Base-by-base conservation (phyloP, 1,139 yeast species). In the Candida sanyaensis region DNA sequence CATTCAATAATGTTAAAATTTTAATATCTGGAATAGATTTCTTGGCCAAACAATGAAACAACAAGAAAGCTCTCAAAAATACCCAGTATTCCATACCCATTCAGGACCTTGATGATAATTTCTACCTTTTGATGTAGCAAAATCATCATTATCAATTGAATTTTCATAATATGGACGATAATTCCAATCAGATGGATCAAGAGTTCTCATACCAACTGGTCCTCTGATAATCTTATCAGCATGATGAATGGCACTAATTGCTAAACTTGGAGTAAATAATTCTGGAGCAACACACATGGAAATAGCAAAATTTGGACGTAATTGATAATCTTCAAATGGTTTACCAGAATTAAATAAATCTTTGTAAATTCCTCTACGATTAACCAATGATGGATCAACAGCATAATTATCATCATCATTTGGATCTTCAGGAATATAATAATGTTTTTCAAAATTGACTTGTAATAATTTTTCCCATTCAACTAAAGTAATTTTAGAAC, bases 101-200 rank as follows among this genome's bases (percentile, higher is more conserved):
- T 93, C 99, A 1, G 99, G 99, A 2, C 99, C 99, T 68, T 93
- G 98, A 66, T 93, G 99, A 65, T 93, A 93, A 68, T 93, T 93
- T 60, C 98, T 80, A 17, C 99, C 99, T 68, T 91, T 91, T 5
- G 98, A 78, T 0, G 98, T 91, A 1, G 96, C 91, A 74, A 91
- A 93, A 64, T 93, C 97, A 7, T 78, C 81, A 46, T 81, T 83
- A 60, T 93, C 98, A 42, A 81, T 86, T 44, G 92, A 72, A 63
- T 93, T 93, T 58, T 75, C 73, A 67, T 93, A 93, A 69, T 88
- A 81, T 1, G 99, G 99, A 51, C 95, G 79, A 66, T 93, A 93
- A 66, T 93, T 91, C 73, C 84, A 80, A 68, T 93, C 99, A 17
- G 84, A 78, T 5, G 99, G 98, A 64, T 93, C 99, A 53, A 93